Conservation (phyloP, 441 rosid genomes). For the Jatropha podagrica region DNA sequence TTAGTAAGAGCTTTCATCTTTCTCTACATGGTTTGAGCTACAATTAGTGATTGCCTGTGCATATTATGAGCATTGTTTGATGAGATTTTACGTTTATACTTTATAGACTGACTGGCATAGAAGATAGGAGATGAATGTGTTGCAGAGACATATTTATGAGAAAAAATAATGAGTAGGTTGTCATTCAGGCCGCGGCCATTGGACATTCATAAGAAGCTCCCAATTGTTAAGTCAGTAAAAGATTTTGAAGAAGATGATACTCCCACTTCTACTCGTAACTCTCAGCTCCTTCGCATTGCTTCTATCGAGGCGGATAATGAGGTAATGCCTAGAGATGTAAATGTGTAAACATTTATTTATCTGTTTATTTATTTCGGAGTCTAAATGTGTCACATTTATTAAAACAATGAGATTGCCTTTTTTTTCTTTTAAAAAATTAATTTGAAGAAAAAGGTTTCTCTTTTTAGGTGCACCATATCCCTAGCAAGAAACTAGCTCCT, state of each 20-base stretch:
- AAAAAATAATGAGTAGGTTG: conserved; percentile 63
- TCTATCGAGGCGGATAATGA: conserved; percentile 50
- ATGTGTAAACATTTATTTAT: too few relatives aligned
- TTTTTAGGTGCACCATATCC: conserved; percentile 59
- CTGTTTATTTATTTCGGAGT: not conserved
- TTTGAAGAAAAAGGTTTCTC: not conserved
- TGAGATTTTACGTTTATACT: not conserved
- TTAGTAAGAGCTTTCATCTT: not conserved
- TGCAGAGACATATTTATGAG: not conserved
- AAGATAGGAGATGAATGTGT: not conserved
- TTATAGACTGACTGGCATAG: not conserved
- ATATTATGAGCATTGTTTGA: not conserved
- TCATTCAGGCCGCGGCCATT: conserved; percentile 90
- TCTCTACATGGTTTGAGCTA: not conserved
- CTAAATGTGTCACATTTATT: not conserved
- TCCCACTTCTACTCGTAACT: conserved; percentile 72
- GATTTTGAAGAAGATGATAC: conserved; percentile 93
- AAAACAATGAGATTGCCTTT: not conserved
- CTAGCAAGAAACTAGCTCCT: conserved; percentile 65
- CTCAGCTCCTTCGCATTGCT: conserved; percentile 67
- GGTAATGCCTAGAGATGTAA: conserved; percentile 28
- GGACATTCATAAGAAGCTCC: conserved; percentile 92
- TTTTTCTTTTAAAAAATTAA: not conserved
- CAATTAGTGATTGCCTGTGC: not conserved
- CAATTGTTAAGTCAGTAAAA: conserved; percentile 78